Conservation (phyloP, 2,329 filamentous ascomycete genomes). For the Scedosporium apiospermum region DNA sequence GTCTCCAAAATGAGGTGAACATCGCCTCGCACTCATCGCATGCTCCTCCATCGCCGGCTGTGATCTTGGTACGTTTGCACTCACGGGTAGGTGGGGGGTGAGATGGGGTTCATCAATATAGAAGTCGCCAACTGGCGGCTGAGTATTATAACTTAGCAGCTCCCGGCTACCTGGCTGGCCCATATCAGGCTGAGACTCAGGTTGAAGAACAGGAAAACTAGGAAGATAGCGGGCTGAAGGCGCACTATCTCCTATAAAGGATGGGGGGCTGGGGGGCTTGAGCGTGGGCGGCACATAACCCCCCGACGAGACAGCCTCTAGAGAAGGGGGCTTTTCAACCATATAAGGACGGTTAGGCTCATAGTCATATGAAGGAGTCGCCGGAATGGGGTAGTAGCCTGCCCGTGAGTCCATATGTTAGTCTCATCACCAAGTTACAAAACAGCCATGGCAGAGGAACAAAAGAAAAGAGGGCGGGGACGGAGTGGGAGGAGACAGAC, state of each 20-base stretch:
- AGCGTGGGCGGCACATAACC: neutral
- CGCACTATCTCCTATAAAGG: constrained; percentile 1
- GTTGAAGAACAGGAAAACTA: neutral
- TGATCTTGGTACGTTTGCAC: neutral
- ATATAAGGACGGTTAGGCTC: constrained; percentile 21
- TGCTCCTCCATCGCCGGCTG: neutral
- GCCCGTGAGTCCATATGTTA: constrained; percentile 1
- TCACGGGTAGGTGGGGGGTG: neutral
- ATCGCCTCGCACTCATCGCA: neutral
- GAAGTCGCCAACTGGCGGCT: neutral
- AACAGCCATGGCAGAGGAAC: no score
- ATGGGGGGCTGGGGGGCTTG: neutral
- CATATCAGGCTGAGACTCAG: neutral
- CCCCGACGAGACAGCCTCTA: neutral
- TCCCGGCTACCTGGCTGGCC: neutral
- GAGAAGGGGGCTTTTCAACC: constrained; percentile 15
- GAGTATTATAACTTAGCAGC: neutral
- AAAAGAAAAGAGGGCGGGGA: no score
- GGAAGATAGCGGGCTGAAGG: constrained; percentile 1
- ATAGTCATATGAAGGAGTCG: constrained; percentile 16
- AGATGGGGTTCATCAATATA: neutral
- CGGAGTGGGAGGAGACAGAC: constrained; percentile 15
- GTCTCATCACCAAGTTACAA: no score
- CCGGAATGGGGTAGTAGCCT: constrained; percentile 25
- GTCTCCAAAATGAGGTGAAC: neutral